Evolutionary conservation across 352 stramenopile genomes (phyloP).

Genomic region (Phytopythium litorale): DNA sequence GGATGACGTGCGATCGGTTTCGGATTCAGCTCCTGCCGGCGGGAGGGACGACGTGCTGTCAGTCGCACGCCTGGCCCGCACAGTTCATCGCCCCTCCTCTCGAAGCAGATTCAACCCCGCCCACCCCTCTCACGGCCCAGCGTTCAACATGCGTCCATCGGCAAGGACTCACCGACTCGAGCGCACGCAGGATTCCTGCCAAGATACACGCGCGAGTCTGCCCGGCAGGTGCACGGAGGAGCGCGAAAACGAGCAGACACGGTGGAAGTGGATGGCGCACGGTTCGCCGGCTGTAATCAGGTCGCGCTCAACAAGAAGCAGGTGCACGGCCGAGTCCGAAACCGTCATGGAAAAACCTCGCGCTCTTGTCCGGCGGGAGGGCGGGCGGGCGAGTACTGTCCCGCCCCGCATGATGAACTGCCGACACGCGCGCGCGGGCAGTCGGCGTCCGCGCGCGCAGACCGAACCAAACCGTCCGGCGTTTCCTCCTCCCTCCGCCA

Average conservation of each 20-base stretch:
- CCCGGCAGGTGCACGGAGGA: background rate
- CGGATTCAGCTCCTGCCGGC: background rate
- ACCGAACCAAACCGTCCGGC: no score
- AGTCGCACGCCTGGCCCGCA: background rate
- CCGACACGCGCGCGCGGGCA: no score
- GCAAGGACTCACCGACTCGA: background rate
- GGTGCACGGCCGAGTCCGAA: background rate
- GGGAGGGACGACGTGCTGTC: conserved; percentile 4
- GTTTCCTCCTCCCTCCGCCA: background rate
- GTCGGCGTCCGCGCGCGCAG: no score
- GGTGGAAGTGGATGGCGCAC: background rate
- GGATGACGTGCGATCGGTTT: conserved; percentile 1
- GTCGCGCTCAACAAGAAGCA: conserved; percentile 5
- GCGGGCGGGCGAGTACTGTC: background rate
- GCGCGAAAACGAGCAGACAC: background rate
- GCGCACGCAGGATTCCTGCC: background rate
- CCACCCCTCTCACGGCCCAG: background rate
- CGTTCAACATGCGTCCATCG: conserved; percentile 2
- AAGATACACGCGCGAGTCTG: background rate
- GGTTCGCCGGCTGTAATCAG: background rate
- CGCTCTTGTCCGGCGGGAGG: background rate
- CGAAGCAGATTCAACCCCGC: conserved; percentile 1
- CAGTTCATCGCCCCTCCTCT: background rate
- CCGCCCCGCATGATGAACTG: background rate
- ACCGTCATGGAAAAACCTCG: background rate